phyloP scores from a whole-genome alignment of 2,329 filamentous ascomycete genomes.

The Ophiognomonia clavigignenti-juglandacearum region DNA sequence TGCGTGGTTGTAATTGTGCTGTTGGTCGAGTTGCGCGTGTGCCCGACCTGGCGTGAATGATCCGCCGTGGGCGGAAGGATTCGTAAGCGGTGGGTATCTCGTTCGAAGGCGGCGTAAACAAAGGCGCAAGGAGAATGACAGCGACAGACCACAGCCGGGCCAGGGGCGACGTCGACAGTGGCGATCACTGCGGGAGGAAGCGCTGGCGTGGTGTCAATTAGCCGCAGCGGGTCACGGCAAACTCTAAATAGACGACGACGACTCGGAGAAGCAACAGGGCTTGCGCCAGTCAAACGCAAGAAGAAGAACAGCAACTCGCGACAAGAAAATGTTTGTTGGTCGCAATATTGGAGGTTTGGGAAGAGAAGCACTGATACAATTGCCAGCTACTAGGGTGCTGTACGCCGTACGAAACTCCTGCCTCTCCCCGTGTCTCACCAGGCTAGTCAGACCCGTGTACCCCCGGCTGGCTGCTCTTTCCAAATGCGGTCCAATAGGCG shows the following conservation, averaged over 20 bases:
- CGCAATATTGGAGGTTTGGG: neutral
- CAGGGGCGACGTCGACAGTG: constrained; percentile 8
- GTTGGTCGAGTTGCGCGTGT: too few relatives aligned
- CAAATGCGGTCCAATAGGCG: too few relatives aligned
- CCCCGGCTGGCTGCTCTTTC: too few relatives aligned
- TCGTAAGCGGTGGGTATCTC: constrained; percentile 3
- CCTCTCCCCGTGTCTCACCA: too few relatives aligned
- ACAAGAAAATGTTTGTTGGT: constrained; percentile 2
- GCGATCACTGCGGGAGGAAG: constrained; percentile 7
- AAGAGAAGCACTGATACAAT: too few relatives aligned
- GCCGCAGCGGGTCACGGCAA: neutral
- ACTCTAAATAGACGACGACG: too few relatives aligned
- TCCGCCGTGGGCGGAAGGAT: neutral
- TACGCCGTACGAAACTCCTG: too few relatives aligned
- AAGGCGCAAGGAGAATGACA: neutral
- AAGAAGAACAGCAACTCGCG: constrained; percentile 3
- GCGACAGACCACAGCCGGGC: neutral
- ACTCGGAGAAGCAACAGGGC: neutral
- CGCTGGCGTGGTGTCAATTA: neutral
- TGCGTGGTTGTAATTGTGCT: constrained; percentile 6
- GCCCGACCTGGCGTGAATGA: neutral
- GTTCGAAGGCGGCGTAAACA: neutral
- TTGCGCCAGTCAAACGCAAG: neutral
- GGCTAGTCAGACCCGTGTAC: too few relatives aligned
- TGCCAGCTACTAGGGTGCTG: too few relatives aligned